These are phyloP conservation scores for Hypomyces rosellus DNA, from an alignment of 2,329 filamentous ascomycete genomes.

Conservation along the genomic window DNA sequence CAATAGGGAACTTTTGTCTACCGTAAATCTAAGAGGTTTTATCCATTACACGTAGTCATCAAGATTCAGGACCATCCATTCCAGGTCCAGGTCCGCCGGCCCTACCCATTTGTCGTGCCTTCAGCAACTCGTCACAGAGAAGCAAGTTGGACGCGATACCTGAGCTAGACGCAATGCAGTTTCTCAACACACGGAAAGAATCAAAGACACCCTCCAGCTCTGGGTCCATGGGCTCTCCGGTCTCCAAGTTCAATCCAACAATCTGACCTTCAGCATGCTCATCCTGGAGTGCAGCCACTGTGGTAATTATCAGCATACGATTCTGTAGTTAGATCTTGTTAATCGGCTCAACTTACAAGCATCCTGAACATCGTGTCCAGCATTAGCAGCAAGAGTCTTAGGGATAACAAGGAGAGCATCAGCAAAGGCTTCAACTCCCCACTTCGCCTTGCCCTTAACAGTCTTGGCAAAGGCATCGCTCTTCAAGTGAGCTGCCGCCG, in stretches of 20 bases:
- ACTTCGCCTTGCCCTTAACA: slow-evolving; percentile 97
- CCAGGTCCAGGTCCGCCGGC: slow-evolving; percentile 56
- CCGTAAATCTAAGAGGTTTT: slow-evolving; percentile 27
- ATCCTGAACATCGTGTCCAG: slow-evolving; percentile 95
- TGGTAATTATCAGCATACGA: slow-evolving; percentile 13
- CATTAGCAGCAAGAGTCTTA: slow-evolving; percentile 94
- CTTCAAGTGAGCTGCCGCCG: slow-evolving; percentile 79
- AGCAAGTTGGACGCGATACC: slow-evolving; percentile 94
- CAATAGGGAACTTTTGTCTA: slow-evolving; percentile 31
- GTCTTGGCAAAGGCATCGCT: slow-evolving; percentile 81
- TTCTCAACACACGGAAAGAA: slow-evolving; percentile 89
- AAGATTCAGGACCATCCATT: slow-evolving; percentile 56
- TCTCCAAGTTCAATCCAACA: slow-evolving; percentile 79
- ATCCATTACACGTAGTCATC: slow-evolving; percentile 44
- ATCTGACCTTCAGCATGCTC: slow-evolving; percentile 77
- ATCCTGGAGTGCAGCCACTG: slow-evolving; percentile 81
- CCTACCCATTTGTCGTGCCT: slow-evolving; percentile 90
- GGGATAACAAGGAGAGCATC: slow-evolving; percentile 93
- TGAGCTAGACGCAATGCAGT: slow-evolving; percentile 87
- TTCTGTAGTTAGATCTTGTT: not conserved
- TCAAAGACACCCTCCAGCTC: slow-evolving; percentile 89
- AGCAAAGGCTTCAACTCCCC: slow-evolving; percentile 88
- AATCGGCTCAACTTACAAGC: slow-evolving; percentile 56
- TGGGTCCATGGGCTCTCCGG: slow-evolving; percentile 92
- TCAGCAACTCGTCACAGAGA: slow-evolving; percentile 93